Evolutionary conservation across 306 rosid species (phyloP), one percentile per base, ranked within the genome.

Genomic region (Corylus heterophylla): DNA sequence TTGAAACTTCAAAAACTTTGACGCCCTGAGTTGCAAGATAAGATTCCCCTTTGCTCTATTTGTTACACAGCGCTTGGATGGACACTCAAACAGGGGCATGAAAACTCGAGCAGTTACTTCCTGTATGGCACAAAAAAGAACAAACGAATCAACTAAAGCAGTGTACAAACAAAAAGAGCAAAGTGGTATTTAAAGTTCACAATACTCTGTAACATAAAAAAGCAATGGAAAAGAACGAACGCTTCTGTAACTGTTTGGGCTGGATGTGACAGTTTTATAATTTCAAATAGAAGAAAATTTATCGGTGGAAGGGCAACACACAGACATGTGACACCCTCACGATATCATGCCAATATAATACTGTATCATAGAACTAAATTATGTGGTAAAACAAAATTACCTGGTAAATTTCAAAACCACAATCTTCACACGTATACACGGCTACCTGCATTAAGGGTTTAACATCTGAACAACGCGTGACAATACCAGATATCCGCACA

Each of bases 361-460:
- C 18, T 49, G 17, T 42, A 59, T 54, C 1, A 49, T 9, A 75
- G 37, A 64, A 37, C 16, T 69, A 18, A 42, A 20, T 44, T 35
- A 59, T 39, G 54, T 31, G 55, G 69, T 48, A 27, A 70, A 64
- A 67, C 62, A 70, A 42, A 81, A 82, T 82, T 75, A 96, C 99
- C 99, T 96, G 99, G 83, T 93, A 96, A 84, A 96, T 96, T 92
- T 96, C 99, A 79, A 93, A 96, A 77, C 97, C 99, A 64, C 99
- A 96, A 74, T 96, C 96, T 86, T 96, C 99, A 37, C 99, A 96
- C 11, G 98, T 96, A 83, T 96, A 96, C 27, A 96, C 98, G 77
- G 99, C 98, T 76, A 96, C 99, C 82, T 92, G 88, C 99, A 93
- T 91, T 87, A 96, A 80, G 71, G 99, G 99, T 84, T 96, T 96